Evolutionary conservation across 164 flowering plant genomes (phyloP), one percentile per base, ranked within the genome.

Genomic region (Hamamelis virginiana): DNA sequence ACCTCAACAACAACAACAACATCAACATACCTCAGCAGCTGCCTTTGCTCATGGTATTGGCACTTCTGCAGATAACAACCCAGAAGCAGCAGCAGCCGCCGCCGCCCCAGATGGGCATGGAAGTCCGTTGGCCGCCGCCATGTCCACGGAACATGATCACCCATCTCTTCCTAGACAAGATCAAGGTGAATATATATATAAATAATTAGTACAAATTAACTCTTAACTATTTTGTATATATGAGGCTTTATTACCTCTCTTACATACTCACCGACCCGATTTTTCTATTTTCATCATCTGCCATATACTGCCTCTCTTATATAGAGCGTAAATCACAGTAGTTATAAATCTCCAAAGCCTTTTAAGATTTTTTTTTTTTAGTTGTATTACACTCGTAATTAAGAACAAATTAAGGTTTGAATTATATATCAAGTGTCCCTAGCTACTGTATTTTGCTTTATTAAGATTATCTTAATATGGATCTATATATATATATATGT

Each of bases 1-100:
- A n/a, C n/a, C n/a, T n/a, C n/a, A n/a, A n/a, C n/a, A n/a, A n/a
- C n/a, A n/a, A n/a, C n/a, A n/a, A n/a, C n/a, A n/a, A n/a, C n/a
- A n/a, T n/a, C n/a, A n/a, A n/a, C n/a, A n/a, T n/a, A n/a, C n/a
- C n/a, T n/a, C n/a, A n/a, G n/a, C n/a, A 50, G n/a, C 77, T 19
- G 80, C 78, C 28, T 72, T 78, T 28, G 48, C 77, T 72, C 80
- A 72, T 11, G 82, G 69, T 15, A 74, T 81, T 5, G 72, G 77
- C 12, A 63, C 3, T 27, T 23, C 18, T 0, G n/a, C n/a, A n/a
- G 25, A 26, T 23, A 53, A 16, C 44, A 23, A 22, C 8, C 53
- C n/a, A n/a, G n/a, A n/a, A n/a, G n/a, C n/a, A n/a, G n/a, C n/a
- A n/a, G n/a, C n/a, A n/a, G n/a, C n/a, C n/a, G n/a, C n/a, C n/a